A percentile compares a stretch with the other conserved stretches of the same genome.
Conservation (phyloP, 192 early-diverging fungal species). For the Umbelopsis ramanniana region DNA sequence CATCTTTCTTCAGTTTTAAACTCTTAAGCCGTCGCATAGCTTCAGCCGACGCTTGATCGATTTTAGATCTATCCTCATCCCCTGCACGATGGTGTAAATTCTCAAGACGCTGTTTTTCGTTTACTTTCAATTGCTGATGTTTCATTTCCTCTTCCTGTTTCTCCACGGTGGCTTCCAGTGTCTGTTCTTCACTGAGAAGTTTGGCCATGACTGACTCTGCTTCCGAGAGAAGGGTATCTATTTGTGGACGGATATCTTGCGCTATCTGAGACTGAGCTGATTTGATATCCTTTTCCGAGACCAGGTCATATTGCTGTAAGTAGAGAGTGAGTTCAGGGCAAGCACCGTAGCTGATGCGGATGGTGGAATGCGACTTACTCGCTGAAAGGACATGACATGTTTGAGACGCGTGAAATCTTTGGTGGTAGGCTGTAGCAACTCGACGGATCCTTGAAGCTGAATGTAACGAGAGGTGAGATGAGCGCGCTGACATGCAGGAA, state of each 20-base stretch:
- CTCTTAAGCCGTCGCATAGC: conserved; percentile 1
- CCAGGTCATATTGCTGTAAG: conserved; percentile 15
- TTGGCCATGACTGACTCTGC: conserved; percentile 1
- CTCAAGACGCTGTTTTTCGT: not conserved
- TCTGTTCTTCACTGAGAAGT: not conserved
- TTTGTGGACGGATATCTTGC: conserved; percentile 3
- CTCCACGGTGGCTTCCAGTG: conserved; percentile 11
- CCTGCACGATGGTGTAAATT: not conserved
- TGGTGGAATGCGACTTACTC: not conserved
- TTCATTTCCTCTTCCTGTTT: conserved; percentile 16
- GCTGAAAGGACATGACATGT: conserved; percentile 2
- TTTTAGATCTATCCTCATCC: not conserved
- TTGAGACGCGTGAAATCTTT: conserved; percentile 16
- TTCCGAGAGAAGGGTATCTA: conserved; percentile 4
- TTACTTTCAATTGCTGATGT: not conserved
- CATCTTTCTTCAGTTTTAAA: conserved; percentile 9
- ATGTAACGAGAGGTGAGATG: not conserved
- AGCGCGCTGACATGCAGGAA: too few species aligned
- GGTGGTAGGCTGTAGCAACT: conserved; percentile 12
- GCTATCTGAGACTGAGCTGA: conserved; percentile 14
- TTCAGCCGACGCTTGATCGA: not conserved
- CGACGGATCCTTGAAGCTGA: conserved; percentile 9
- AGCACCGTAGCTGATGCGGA: not conserved
- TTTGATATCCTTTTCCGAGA: conserved; percentile 17
- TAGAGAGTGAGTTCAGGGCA: not conserved